Percentiles rank a stretch among this genome's conserved stretches.
Evolutionary conservation across 2,329 filamentous ascomycete genomes (phyloP).

Genomic region (Beauveria asiatica): DNA sequence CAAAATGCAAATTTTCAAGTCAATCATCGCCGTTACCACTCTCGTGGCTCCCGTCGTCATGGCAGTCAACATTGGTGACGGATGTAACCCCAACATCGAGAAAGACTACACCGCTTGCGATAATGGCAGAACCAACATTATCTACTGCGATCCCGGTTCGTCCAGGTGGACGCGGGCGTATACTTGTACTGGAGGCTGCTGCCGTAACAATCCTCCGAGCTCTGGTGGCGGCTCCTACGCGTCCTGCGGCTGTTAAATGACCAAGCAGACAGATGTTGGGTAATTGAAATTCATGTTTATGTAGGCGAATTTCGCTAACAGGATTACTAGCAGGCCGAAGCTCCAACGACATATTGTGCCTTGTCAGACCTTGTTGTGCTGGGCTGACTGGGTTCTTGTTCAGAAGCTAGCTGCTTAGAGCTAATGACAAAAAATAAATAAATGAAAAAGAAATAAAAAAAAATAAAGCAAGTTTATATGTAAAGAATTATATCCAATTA

Average conservation of each 20-base stretch:
- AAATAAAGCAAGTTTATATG: too few relatives aligned
- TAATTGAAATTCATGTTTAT: background rate
- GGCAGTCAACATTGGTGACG: background rate
- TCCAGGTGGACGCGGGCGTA: background rate
- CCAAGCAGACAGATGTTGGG: background rate
- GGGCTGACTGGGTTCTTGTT: too few relatives aligned
- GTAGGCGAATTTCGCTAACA: background rate
- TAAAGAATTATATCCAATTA: too few relatives aligned
- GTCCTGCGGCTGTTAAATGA: background rate
- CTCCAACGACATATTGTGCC: too few relatives aligned
- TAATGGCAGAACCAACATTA: background rate
- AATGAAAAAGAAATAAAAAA: too few relatives aligned
- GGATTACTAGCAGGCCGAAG: too few relatives aligned
- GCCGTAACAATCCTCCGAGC: background rate
- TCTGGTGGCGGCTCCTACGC: background rate
- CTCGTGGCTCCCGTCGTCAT: background rate
- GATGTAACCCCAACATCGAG: background rate
- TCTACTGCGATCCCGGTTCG: background rate
- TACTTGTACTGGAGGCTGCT: background rate
- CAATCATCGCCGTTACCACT: background rate
- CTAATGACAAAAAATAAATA: too few relatives aligned
- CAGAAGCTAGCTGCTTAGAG: too few relatives aligned
- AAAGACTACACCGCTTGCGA: background rate
- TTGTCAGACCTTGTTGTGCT: too few relatives aligned
- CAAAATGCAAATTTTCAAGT: background rate